A percentile compares a stretch with the other conserved stretches of the same genome.
phyloP scores from a whole-genome alignment of 2,329 filamentous ascomycete species.

The Cladophialophora carrionii region DNA sequence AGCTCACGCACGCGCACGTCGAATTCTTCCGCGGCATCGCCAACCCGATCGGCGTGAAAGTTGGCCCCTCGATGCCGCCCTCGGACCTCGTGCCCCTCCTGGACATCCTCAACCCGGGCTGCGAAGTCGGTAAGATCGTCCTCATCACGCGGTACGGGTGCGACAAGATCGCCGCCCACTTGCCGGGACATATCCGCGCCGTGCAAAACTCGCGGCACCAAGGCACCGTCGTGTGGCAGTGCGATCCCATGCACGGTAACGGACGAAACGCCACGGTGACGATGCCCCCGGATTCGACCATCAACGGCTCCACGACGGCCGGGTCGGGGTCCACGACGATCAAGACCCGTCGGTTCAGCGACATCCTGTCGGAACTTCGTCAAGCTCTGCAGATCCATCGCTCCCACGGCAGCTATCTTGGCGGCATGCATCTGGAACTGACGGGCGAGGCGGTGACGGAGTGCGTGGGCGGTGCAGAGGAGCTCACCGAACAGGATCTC shows the following conservation, averaged over 20 bases:
- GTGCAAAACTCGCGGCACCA: constrained; percentile 75
- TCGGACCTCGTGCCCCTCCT: constrained; percentile 78
- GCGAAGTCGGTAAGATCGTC: constrained; percentile 89
- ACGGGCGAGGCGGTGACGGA: constrained; percentile 97
- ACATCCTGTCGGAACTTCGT: constrained; percentile 85
- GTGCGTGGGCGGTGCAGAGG: constrained; percentile 87
- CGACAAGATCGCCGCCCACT: constrained; percentile 70
- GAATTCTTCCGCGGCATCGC: constrained; percentile 96
- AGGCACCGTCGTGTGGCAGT: constrained; percentile 83
- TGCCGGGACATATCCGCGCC: constrained; percentile 84
- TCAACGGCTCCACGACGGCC: neutral
- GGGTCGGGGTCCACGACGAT: constrained; percentile 64
- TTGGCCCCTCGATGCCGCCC: constrained; percentile 80
- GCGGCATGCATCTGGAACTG: constrained; percentile 91
- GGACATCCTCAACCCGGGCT: constrained; percentile 78
- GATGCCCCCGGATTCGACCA: constrained; percentile 46
- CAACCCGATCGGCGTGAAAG: constrained; percentile 95
- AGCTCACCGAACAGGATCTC: constrained; percentile 83
- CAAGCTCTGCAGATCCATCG: constrained; percentile 84
- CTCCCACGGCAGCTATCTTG: constrained; percentile 80
- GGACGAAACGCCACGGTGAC: constrained; percentile 52
- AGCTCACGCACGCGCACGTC: constrained; percentile 89
- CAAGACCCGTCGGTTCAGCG: constrained; percentile 89
- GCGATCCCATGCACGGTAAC: constrained; percentile 96
- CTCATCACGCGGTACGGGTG: constrained; percentile 95